These are phyloP conservation scores for Citrullus colocynthis DNA, from an alignment of 306 rosid genomes.

Conservation along the genomic window DNA sequence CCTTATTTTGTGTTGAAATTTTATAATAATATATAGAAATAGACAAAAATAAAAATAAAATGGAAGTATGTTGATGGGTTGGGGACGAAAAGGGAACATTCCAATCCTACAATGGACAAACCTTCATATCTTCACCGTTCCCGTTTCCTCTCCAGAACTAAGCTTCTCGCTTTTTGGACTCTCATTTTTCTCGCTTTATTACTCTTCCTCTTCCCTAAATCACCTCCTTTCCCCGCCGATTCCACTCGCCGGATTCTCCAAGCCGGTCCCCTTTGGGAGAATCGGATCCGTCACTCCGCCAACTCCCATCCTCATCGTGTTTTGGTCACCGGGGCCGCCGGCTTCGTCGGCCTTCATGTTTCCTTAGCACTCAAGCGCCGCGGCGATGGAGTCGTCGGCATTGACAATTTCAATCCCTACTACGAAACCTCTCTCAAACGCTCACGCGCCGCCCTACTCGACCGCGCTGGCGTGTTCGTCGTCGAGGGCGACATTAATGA, in stretches of 20 bases:
- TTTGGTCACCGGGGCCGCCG: constrained; percentile 31
- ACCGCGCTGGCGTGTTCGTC: constrained; percentile 10
- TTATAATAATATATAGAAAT: too few relatives aligned
- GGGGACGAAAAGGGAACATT: background rate
- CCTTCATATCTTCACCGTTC: constrained; percentile 7
- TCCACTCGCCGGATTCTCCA: constrained; percentile 18
- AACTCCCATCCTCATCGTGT: background rate
- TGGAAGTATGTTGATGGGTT: background rate
- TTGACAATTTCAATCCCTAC: constrained; percentile 25
- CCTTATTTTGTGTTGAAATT: too few relatives aligned
- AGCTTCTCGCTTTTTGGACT: constrained; percentile 12
- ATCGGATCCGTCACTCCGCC: background rate
- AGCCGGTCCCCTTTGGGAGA: constrained; percentile 14
- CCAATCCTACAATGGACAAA: background rate
- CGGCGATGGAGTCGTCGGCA: constrained; percentile 28
- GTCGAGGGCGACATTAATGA: constrained; percentile 25
- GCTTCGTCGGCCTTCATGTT: constrained; percentile 26
- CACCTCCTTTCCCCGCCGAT: background rate
- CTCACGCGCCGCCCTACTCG: constrained; percentile 9
- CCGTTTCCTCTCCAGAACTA: constrained; percentile 11
- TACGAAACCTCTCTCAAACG: constrained; percentile 23
- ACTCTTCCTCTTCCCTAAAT: constrained; percentile 5
- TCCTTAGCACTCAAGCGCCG: constrained; percentile 21
- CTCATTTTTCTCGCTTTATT: background rate
- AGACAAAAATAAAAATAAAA: background rate